Conservation (phyloP, 2,329 filamentous ascomycete genomes). For the Sporothrix sp. region DNA sequence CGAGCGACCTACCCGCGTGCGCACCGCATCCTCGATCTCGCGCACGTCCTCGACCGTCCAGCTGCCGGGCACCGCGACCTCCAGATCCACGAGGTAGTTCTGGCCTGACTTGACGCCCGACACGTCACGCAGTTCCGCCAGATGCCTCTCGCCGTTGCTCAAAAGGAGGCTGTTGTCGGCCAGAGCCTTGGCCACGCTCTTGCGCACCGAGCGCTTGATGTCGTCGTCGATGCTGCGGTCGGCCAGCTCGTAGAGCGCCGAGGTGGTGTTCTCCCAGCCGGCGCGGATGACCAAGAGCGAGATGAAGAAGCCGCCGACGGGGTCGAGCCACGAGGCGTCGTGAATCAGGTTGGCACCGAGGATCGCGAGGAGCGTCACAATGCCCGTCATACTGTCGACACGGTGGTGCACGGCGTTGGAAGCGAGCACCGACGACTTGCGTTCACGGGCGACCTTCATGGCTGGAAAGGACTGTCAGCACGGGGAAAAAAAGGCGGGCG, state of each 20-base stretch:
- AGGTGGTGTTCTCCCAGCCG: slow-evolving; percentile 74
- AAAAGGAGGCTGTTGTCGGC: slow-evolving; percentile 24
- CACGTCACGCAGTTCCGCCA: slow-evolving; percentile 65
- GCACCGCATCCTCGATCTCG: slow-evolving; percentile 62
- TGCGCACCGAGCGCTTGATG: slow-evolving; percentile 61
- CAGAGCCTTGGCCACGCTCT: slow-evolving; percentile 54
- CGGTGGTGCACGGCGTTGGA: slow-evolving; percentile 96
- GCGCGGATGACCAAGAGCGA: slow-evolving; percentile 89
- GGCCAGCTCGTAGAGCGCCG: slow-evolving; percentile 78
- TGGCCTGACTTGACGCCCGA: slow-evolving; percentile 92
- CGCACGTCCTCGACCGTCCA: slow-evolving; percentile 67
- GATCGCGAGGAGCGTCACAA: slow-evolving; percentile 84
- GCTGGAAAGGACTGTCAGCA: slow-evolving; percentile 41
- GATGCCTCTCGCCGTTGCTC: slow-evolving; percentile 42
- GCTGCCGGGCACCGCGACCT: slow-evolving; percentile 65
- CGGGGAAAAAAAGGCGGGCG: neutral
- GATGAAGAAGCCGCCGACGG: slow-evolving; percentile 84
- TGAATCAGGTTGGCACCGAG: slow-evolving; percentile 78
- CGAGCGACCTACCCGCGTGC: slow-evolving; percentile 61
- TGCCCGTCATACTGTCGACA: slow-evolving; percentile 87
- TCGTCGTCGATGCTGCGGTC: slow-evolving; percentile 84
- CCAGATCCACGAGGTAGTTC: slow-evolving; percentile 88
- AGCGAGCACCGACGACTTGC: slow-evolving; percentile 89
- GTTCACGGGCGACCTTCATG: slow-evolving; percentile 89
- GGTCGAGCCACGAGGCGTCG: slow-evolving; percentile 86